A percentile compares a stretch with the other conserved stretches of the same genome.
Conservation (phyloP, 75 land plant genomes). For the Selaginella tamariscina region DNA sequence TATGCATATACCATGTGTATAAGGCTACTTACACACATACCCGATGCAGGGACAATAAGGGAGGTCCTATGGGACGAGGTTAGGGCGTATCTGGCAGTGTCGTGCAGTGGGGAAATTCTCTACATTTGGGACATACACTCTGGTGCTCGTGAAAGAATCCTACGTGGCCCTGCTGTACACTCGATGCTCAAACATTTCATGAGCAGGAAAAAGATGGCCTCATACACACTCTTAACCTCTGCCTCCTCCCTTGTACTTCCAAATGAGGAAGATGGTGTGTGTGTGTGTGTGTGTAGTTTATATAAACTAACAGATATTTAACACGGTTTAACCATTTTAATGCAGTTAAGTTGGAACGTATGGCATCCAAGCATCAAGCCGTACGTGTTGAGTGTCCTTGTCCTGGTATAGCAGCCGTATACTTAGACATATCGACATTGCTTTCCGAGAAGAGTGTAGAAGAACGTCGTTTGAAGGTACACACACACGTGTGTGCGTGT, state of each 20-base stretch:
- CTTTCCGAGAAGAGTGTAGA: neutral
- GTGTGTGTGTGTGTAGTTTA: too few species aligned
- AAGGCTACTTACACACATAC: too few species aligned
- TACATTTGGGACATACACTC: slow-evolving; percentile 84
- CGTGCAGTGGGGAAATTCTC: slow-evolving; percentile 33
- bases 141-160: slow-evolving; percentile 65
- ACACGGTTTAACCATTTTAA: too few species aligned
- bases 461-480: neutral
- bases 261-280: too few species aligned
- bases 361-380: slow-evolving; percentile 24
- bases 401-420: slow-evolving; percentile 60
- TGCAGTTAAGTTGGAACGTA: too few species aligned
- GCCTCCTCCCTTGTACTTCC: slow-evolving; percentile 43
- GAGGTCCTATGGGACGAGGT: slow-evolving; percentile 61
- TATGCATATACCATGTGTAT: too few species aligned
- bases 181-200: slow-evolving; percentile 62
- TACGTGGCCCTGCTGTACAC: slow-evolving; percentile 64
- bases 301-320: too few species aligned
- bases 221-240: slow-evolving; percentile 25
- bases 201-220: slow-evolving; percentile 16
- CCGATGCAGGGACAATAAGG: slow-evolving; percentile 34
- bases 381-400: slow-evolving; percentile 51
- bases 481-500: too few species aligned
- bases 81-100: slow-evolving; percentile 70
- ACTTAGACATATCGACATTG: slow-evolving; percentile 38